These are phyloP conservation scores for Cryphonectria nitschkei DNA, from an alignment of 2,329 filamentous ascomycete species.

Conservation along the genomic window DNA sequence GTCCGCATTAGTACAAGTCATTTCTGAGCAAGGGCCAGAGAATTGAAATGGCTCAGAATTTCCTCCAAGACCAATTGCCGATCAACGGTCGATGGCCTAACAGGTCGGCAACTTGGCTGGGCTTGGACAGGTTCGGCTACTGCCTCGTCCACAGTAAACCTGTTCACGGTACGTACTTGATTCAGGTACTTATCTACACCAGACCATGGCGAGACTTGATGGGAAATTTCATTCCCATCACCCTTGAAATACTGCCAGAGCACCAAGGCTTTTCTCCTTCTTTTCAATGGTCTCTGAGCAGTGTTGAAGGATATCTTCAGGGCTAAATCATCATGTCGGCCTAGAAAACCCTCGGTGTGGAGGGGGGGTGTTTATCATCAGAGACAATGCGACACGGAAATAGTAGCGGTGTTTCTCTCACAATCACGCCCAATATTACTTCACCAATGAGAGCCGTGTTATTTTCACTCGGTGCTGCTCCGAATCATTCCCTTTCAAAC, in stretches of 20 bases:
- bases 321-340: not conserved
- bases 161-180: not conserved
- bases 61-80: not conserved
- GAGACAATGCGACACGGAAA: not conserved
- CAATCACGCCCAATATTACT: not conserved
- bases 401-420: not conserved
- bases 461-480: not conserved
- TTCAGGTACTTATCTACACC: not conserved
- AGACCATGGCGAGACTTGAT: not conserved
- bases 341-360: too few species aligned
- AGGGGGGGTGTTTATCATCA: too few species aligned
- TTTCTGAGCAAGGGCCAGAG: not conserved
- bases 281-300: not conserved
- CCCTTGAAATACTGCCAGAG: not conserved
- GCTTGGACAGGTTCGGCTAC: not conserved
- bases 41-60: not conserved
- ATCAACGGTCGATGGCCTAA: not conserved
- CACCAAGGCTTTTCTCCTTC: not conserved
- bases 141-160: not conserved
- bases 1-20: slow-evolving; percentile 12
- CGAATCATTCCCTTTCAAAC: not conserved
- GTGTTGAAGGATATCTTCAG: not conserved
- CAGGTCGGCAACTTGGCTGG: not conserved
- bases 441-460: not conserved
- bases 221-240: not conserved